A percentile compares a stretch with the other conserved stretches of the same genome.
Evolutionary conservation across 139 green algal species (phyloP).

Genomic region (Chlorella vulgaris): DNA sequence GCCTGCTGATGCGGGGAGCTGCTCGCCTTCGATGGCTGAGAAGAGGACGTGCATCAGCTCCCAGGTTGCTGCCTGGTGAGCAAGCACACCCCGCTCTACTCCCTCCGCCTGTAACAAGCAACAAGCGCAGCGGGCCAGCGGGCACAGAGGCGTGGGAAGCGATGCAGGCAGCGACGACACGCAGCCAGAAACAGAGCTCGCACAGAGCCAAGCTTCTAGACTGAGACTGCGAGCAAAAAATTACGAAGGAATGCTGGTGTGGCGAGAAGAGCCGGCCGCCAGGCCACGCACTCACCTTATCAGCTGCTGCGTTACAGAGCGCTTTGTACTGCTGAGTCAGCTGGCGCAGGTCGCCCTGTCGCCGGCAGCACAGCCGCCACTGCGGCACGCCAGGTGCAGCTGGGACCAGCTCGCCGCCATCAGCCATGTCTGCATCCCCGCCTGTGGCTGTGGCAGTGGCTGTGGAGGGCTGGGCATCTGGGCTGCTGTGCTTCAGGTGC

Average conservation of each 20-base stretch:
- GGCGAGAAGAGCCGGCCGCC: too few relatives aligned
- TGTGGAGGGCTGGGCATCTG: background rate
- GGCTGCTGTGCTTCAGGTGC: conserved; percentile 49
- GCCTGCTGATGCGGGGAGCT: background rate
- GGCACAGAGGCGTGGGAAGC: background rate
- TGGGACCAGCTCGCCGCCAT: background rate
- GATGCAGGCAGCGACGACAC: background rate
- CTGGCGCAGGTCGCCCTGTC: conserved; percentile 28
- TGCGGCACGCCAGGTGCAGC: conserved; percentile 5
- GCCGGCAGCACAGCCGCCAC: conserved; percentile 48
- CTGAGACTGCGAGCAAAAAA: too few relatives aligned
- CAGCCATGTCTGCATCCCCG: background rate
- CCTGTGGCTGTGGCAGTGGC: background rate
- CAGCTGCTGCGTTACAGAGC: conserved; percentile 2
- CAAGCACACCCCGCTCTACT: conserved; percentile 27
- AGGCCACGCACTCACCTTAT: conserved; percentile 25
- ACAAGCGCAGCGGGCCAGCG: background rate
- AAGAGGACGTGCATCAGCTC: conserved; percentile 73
- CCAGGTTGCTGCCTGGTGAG: conserved; percentile 72
- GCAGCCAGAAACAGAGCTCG: too few relatives aligned
- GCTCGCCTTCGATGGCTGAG: conserved; percentile 26
- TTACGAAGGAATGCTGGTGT: too few relatives aligned
- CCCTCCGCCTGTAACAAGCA: conserved; percentile 10
- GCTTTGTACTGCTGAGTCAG: conserved; percentile 33
- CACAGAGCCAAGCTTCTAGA: too few relatives aligned